These are phyloP conservation scores for Dioscorea zingiberensis DNA, from an alignment of 106 monocot species.

Conservation along the genomic window DNA sequence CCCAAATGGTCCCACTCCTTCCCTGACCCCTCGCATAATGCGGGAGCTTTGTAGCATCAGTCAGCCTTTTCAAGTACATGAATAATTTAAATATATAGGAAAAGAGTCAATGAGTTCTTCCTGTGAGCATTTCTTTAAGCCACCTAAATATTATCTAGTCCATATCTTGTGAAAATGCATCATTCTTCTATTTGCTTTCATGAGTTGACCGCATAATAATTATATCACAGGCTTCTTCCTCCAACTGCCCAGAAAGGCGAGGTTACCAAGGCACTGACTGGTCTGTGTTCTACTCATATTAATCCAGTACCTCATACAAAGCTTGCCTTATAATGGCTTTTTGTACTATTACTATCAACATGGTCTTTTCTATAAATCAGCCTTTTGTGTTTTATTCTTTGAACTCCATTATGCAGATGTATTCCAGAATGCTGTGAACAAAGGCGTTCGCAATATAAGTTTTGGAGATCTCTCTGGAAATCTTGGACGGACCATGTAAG, in stretches of 20 bases:
- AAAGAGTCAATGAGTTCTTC: too few species aligned
- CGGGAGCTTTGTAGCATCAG: too few species aligned
- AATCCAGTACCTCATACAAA: not conserved
- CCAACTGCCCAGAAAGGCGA: constrained; percentile 85
- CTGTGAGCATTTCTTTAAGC: too few species aligned
- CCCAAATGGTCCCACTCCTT: too few species aligned
- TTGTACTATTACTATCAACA: not conserved
- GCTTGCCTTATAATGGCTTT: too few species aligned
- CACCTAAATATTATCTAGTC: too few species aligned
- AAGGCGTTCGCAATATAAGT: constrained; percentile 89
- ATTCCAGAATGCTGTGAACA: constrained; percentile 89
- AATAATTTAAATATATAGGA: too few species aligned
- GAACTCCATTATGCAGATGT: constrained; percentile 43
- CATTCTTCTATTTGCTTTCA: too few species aligned
- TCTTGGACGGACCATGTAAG: constrained; percentile 92
- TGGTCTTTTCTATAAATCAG: not conserved
- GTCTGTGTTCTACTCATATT: constrained; percentile 22
- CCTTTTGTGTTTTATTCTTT: not conserved
- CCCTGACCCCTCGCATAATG: too few species aligned
- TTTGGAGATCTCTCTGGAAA: constrained; percentile 97
- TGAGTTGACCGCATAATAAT: not conserved
- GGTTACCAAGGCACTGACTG: constrained; percentile 93
- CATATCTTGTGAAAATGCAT: too few species aligned
- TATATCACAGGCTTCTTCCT: constrained; percentile 71
- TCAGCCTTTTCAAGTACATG: too few species aligned